Conservation (phyloP, 495 filamentous ascomycete genomes). For the Penicillium lagena region DNA sequence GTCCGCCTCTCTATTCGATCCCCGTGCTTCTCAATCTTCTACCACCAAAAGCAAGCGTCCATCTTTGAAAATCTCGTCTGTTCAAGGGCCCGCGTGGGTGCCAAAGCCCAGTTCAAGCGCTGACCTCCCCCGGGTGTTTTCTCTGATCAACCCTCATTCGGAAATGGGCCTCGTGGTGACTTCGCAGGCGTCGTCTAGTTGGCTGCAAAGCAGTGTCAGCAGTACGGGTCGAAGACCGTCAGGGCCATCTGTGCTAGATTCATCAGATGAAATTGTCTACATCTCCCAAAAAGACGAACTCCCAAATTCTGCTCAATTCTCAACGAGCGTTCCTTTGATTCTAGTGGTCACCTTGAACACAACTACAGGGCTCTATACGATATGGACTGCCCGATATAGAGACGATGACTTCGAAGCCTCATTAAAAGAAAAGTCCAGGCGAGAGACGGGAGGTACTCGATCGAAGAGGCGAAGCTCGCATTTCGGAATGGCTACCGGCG, state of each 20-base stretch:
- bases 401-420: slow-evolving; percentile 49
- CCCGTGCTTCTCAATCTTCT: slow-evolving; percentile 36
- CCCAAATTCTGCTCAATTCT: slow-evolving; percentile 8
- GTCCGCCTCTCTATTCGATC: slow-evolving; percentile 48
- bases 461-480: slow-evolving; percentile 79
- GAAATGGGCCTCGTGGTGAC: slow-evolving; percentile 82
- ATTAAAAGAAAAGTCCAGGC: slow-evolving; percentile 37
- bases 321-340: slow-evolving; percentile 43
- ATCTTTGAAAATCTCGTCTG: slow-evolving; percentile 24
- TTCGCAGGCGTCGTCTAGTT: slow-evolving; percentile 25
- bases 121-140: slow-evolving; percentile 73
- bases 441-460: slow-evolving; percentile 48
- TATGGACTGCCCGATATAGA: slow-evolving; percentile 72
- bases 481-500: slow-evolving; percentile 70
- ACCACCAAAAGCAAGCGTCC: slow-evolving; percentile 30
- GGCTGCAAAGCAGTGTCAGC: slow-evolving; percentile 21
- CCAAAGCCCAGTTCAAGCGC: slow-evolving; percentile 34
- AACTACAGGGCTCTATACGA: slow-evolving; percentile 62
- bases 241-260: slow-evolving; percentile 50
- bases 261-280: slow-evolving; percentile 74
- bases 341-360: slow-evolving; percentile 78
- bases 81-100: slow-evolving; percentile 16
- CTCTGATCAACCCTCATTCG: slow-evolving; percentile 77
- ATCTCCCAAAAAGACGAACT: slow-evolving; percentile 57
- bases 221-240: slow-evolving; percentile 21